These are phyloP conservation scores for Metarhizium guizhouense DNA, from an alignment of 2,329 filamentous ascomycete species.

Conservation along the genomic window DNA sequence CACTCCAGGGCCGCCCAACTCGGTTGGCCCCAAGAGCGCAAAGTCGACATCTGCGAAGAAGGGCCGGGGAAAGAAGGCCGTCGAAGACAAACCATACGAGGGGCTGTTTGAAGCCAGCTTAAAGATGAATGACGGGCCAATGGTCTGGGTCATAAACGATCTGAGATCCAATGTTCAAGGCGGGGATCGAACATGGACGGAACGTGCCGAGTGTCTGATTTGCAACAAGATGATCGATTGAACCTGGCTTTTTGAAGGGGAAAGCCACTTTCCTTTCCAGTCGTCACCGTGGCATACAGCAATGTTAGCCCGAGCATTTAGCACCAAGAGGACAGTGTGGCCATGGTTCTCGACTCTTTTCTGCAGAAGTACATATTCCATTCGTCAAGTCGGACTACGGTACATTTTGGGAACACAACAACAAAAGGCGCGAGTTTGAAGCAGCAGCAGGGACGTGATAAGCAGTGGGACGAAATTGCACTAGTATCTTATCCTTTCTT, in stretches of 20 bases:
- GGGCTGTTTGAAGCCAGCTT: conserved; percentile 43
- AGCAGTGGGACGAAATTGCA: not conserved
- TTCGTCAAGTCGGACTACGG: not conserved
- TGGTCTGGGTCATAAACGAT: conserved; percentile 43
- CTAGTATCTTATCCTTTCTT: not conserved
- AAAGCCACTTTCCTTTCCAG: not conserved
- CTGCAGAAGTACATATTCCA: not conserved
- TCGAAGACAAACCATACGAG: conserved; percentile 36
- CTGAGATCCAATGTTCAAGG: conserved; percentile 36
- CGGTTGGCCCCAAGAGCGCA: conserved; percentile 12
- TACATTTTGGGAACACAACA: not conserved
- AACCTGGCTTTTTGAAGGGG: not conserved
- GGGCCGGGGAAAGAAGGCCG: conserved; percentile 29
- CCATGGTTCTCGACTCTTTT: not conserved
- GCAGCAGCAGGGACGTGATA: not conserved
- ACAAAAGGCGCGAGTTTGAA: not conserved
- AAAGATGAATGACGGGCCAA: conserved; percentile 36
- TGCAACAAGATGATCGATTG: conserved; percentile 37
- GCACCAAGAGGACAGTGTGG: not conserved
- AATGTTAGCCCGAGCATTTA: not conserved
- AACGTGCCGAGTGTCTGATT: conserved; percentile 39
- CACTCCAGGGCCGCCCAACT: conserved; percentile 19
- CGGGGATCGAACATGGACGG: conserved; percentile 44
- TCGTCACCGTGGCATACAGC: not conserved
- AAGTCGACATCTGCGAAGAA: conserved; percentile 22